Conservation (phyloP, 768 basidiomycete species). For the Boletus tylopilopsis region DNA sequence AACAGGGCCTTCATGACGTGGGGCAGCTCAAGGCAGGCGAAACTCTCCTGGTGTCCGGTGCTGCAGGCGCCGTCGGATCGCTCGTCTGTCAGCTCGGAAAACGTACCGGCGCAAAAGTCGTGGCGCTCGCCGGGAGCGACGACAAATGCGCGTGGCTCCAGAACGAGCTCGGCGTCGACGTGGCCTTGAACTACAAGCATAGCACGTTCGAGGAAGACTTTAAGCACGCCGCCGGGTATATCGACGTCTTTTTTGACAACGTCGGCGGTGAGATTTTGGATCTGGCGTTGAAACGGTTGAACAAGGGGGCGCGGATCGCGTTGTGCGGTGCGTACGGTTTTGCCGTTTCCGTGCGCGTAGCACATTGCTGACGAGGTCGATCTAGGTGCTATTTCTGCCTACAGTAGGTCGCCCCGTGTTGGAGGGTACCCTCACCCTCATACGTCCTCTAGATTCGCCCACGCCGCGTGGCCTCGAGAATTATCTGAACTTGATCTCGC, state of each 20-base stretch:
- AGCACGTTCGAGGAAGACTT: conserved; percentile 67
- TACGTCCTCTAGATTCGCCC: conserved; percentile 41
- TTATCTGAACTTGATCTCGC: conserved; percentile 67
- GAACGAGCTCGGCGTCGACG: conserved; percentile 77
- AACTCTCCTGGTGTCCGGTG: conserved; percentile 82
- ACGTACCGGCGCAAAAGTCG: conserved; percentile 72
- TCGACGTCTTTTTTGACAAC: conserved; percentile 87
- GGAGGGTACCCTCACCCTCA: neutral
- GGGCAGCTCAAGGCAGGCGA: conserved; percentile 82
- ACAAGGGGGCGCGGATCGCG: conserved; percentile 71
- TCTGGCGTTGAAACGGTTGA: conserved; percentile 68
- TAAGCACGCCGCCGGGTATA: conserved; percentile 61
- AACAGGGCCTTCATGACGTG: conserved; percentile 77
- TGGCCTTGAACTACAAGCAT: conserved; percentile 86
- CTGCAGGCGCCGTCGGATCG: conserved; percentile 88
- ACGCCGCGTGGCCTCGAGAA: conserved; percentile 64
- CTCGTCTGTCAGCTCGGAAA: conserved; percentile 84
- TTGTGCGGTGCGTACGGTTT: conserved; percentile 64
- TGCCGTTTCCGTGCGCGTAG: neutral
- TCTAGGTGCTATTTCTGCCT: conserved; percentile 79
- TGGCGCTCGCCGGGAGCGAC: conserved; percentile 79
- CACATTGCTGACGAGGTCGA: conserved; percentile 3
- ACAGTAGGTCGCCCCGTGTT: conserved; percentile 52
- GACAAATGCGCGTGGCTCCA: conserved; percentile 89
- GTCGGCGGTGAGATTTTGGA: conserved; percentile 82